Conservation (phyloP, 192 early-diverging fungal genomes). For the Thamnidium elegans region DNA sequence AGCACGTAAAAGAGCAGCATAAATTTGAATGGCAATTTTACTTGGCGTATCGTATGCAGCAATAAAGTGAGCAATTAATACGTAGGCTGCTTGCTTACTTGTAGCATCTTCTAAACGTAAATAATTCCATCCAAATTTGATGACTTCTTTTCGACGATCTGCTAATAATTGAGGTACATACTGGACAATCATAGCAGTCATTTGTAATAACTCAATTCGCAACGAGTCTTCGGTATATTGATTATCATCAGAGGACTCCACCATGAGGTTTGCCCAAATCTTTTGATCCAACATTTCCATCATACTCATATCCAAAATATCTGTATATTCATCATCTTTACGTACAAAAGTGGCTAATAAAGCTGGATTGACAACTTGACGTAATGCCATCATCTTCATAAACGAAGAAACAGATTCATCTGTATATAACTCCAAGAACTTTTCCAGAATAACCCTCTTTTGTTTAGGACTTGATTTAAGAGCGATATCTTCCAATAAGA, state of each 20-base stretch:
- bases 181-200: slow-evolving; percentile 85
- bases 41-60: slow-evolving; percentile 88
- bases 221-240: slow-evolving; percentile 65
- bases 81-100: slow-evolving; percentile 95
- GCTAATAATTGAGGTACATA: slow-evolving; percentile 70
- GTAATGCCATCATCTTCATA: slow-evolving; percentile 71
- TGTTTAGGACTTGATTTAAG: slow-evolving; percentile 47
- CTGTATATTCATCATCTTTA: slow-evolving; percentile 39
- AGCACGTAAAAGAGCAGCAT: slow-evolving; percentile 80
- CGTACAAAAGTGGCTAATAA: slow-evolving; percentile 64
- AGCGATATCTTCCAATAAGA: slow-evolving; percentile 64
- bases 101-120: slow-evolving; percentile 85
- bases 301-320: slow-evolving; percentile 61
- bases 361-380: slow-evolving; percentile 86
- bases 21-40: slow-evolving; percentile 86
- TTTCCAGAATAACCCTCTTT: slow-evolving; percentile 70
- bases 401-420: slow-evolving; percentile 56
- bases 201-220: slow-evolving; percentile 86
- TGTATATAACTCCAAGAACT: slow-evolving; percentile 69
- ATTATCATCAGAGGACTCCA: slow-evolving; percentile 52
- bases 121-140: slow-evolving; percentile 93
- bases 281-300: slow-evolving; percentile 59
- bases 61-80: slow-evolving; percentile 89
- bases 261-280: slow-evolving; percentile 54
- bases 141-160: slow-evolving; percentile 83